Conservation (phyloP, 2,329 filamentous ascomycete species). For the Calonectria pseudoreteaudii region DNA sequence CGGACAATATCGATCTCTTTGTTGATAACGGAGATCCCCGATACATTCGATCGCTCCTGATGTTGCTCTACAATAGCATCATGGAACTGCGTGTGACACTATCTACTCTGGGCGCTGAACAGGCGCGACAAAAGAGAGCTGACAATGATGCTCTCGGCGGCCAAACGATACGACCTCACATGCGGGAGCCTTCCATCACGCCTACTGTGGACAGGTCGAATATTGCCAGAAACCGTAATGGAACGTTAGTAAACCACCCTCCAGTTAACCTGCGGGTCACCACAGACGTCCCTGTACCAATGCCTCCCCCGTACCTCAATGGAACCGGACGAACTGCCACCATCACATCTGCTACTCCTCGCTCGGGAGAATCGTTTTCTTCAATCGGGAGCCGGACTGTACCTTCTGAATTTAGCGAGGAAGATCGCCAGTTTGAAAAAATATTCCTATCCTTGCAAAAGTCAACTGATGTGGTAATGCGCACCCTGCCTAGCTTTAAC, state of each 20-base stretch:
- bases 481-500: constrained; percentile 77
- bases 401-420: constrained; percentile 75
- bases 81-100: constrained; percentile 73
- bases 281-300: constrained; percentile 61
- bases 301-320: constrained; percentile 60
- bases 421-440: constrained; percentile 84
- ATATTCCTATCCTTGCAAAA: constrained; percentile 82
- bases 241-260: constrained; percentile 59
- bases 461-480: constrained; percentile 79
- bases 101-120: constrained; percentile 47
- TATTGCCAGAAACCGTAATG: constrained; percentile 49
- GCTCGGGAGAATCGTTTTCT: constrained; percentile 84
- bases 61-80: constrained; percentile 74
- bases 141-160: constrained; percentile 43
- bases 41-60: constrained; percentile 73
- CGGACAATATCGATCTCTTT: constrained; percentile 72
- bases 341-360: constrained; percentile 75
- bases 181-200: constrained; percentile 64
- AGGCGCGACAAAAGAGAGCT: constrained; percentile 33
- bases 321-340: constrained; percentile 63
- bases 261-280: constrained; percentile 67
- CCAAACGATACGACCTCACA: constrained; percentile 63
- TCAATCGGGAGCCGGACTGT: constrained; percentile 61
- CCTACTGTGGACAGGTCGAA: constrained; percentile 63
- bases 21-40: constrained; percentile 74